Percentiles rank a stretch among this genome's conserved stretches.
Conservation (phyloP, 177 flowering plant genomes). For the Vitis hybrid region DNA sequence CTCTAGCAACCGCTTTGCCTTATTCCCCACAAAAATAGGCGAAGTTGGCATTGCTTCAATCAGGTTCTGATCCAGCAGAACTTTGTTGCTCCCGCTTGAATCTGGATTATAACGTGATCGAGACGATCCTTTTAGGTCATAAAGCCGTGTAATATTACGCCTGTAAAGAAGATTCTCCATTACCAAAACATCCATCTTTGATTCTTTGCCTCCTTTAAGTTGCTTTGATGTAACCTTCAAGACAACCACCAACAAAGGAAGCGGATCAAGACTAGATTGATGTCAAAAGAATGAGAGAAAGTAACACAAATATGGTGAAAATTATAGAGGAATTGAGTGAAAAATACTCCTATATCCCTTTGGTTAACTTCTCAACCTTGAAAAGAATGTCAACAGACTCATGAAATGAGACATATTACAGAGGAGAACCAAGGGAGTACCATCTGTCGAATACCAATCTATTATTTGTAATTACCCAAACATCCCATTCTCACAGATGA, state of each 20-base stretch:
- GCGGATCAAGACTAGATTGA: too few species aligned
- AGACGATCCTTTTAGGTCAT: constrained; percentile 87
- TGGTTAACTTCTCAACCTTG: too few species aligned
- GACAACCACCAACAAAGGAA: background rate
- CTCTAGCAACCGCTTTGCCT: constrained; percentile 81
- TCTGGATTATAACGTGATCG: constrained; percentile 86
- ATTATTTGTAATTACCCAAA: too few species aligned
- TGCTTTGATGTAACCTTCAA: constrained; percentile 71
- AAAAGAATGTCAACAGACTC: too few species aligned
- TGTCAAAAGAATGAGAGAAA: background rate
- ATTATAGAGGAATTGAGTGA: background rate
- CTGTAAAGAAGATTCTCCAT: constrained; percentile 88
- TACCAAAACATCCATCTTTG: constrained; percentile 77
- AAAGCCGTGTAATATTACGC: constrained; percentile 67
- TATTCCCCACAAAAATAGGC: constrained; percentile 92
- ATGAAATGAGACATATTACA: too few species aligned
- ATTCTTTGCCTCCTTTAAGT: constrained; percentile 78
- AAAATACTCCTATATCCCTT: too few species aligned
- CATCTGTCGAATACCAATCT: too few species aligned
- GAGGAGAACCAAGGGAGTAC: too few species aligned
- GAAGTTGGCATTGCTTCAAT: constrained; percentile 95
- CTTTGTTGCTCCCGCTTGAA: constrained; percentile 77
- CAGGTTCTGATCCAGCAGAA: constrained; percentile 84
- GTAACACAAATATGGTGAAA: background rate
- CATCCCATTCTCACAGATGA: too few species aligned